Conservation (phyloP, 257 asterid species). For the Jasminum sambac region DNA sequence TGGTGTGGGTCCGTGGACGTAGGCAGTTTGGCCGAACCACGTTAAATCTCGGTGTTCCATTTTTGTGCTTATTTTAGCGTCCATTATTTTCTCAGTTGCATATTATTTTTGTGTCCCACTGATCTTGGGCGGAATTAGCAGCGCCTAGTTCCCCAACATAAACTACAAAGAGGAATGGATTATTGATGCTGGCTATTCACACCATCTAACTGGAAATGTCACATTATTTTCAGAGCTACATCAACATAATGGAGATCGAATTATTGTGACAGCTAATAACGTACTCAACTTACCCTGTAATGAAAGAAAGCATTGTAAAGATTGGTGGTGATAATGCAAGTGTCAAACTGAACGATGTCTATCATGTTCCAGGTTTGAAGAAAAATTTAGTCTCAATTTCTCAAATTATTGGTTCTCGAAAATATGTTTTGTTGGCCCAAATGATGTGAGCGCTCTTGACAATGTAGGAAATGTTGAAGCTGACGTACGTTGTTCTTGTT, state of each 20-base stretch:
- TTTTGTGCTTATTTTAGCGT: too few species aligned
- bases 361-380: conserved; percentile 21
- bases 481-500: conserved; percentile 5
- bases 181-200: conserved; percentile 11
- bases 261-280: not conserved
- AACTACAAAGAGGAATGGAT: not conserved
- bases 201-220: conserved; percentile 5
- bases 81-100: too few species aligned
- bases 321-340: not conserved
- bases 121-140: too few species aligned
- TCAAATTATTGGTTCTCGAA: conserved; percentile 22
- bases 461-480: not conserved
- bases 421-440: conserved; percentile 23
- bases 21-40: too few species aligned
- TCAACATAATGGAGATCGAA: not conserved
- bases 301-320: not conserved
- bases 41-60: too few species aligned
- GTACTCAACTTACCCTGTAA: conserved; percentile 6
- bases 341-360: conserved; percentile 14
- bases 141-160: too few species aligned
- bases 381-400: conserved; percentile 25
- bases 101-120: too few species aligned
- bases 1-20: too few species aligned
- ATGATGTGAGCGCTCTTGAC: conserved; percentile 22
- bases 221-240: not conserved